Evolutionary conservation across 805 yeast genomes (phyloP).

Genomic region (Kluyveromyces dobzhanskii): DNA sequence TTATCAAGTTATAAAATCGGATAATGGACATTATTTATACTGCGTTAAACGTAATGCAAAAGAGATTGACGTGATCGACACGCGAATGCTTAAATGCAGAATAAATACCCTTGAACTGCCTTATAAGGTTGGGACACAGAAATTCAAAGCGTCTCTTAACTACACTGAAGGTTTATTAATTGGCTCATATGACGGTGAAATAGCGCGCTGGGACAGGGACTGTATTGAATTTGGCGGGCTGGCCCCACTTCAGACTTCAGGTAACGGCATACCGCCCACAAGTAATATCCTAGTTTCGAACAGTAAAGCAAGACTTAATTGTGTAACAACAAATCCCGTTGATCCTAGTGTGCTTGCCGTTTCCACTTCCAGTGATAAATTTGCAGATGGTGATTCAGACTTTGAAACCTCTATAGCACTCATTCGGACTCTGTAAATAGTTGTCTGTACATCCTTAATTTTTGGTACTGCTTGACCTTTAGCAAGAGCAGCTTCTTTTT

Average conservation of each 20-base stretch:
- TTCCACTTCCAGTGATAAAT: conserved; percentile 21
- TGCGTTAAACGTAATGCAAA: conserved; percentile 25
- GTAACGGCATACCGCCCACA: neutral
- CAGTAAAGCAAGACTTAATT: conserved; percentile 10
- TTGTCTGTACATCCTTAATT: conserved; percentile 20
- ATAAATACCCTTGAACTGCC: conserved; percentile 18
- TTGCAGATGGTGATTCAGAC: neutral
- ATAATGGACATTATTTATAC: conserved; percentile 31
- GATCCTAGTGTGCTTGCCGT: conserved; percentile 11
- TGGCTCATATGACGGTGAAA: conserved; percentile 17
- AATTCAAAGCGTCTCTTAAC: conserved; percentile 18
- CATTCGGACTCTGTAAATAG: conserved; percentile 17
- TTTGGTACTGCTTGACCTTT: conserved; percentile 20
- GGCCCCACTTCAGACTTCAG: conserved; percentile 1
- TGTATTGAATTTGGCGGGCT: conserved; percentile 25
- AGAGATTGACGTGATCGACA: conserved; percentile 29
- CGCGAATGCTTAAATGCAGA: conserved; percentile 15
- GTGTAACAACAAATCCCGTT: conserved; percentile 13
- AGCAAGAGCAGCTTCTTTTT: conserved; percentile 13
- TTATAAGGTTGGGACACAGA: conserved; percentile 16
- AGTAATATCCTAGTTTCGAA: neutral
- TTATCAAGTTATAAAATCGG: conserved; percentile 30
- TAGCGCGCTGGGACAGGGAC: conserved; percentile 20
- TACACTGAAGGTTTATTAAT: conserved; percentile 15
- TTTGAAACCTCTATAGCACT: conserved; percentile 6